phyloP scores from a whole-genome alignment of 148 eudicot species.

The Vaccinium myrtillus region DNA sequence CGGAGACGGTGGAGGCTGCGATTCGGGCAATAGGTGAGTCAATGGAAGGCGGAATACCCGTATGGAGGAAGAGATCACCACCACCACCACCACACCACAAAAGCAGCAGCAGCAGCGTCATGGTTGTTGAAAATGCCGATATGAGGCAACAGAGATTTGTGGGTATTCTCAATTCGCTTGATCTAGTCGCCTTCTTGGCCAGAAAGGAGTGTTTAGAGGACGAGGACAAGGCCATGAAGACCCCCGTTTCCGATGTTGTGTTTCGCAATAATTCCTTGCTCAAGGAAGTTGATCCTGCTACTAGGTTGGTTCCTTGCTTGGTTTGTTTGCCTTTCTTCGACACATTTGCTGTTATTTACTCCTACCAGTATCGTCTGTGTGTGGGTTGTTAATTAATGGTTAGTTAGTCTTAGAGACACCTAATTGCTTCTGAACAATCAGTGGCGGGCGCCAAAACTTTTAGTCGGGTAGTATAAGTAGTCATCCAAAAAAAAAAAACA shows the following conservation, averaged over 20 bases:
- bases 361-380: too few species aligned
- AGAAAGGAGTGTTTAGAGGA: conserved; percentile 70
- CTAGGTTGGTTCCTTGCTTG: conserved; percentile 62
- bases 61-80: conserved; percentile 66
- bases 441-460: background rate
- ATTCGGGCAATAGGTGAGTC: conserved; percentile 79
- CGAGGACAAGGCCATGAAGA: conserved; percentile 80
- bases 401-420: background rate
- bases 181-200: conserved; percentile 81
- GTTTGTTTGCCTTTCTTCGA: conserved; percentile 29
- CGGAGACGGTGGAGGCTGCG: conserved; percentile 82
- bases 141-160: conserved; percentile 71
- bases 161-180: conserved; percentile 84
- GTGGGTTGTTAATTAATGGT: too few species aligned
- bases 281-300: conserved; percentile 90
- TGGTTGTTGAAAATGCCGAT: conserved; percentile 58
- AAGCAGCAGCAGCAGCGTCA: background rate
- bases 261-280: conserved; percentile 61
- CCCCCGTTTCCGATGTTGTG: conserved; percentile 81
- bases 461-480: background rate
- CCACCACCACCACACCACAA: background rate
- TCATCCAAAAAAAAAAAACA: background rate
- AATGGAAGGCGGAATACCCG: conserved; percentile 81
- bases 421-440: background rate
- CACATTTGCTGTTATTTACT: too few species aligned